phyloP scores from a whole-genome alignment of 106 monocot species.

The Phalaenopsis aphrodite region DNA sequence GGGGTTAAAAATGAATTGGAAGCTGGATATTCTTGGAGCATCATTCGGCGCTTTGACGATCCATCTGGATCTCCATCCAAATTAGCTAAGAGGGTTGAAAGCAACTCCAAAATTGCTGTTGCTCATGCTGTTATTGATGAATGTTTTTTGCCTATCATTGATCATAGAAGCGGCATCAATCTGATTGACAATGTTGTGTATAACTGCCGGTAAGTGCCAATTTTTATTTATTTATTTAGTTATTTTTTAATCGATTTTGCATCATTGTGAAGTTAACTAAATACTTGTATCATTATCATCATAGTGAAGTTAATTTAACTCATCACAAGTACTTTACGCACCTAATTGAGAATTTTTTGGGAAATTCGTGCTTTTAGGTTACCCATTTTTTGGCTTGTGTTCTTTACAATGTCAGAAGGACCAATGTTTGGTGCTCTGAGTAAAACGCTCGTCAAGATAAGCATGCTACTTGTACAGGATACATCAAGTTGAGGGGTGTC shows the following conservation, averaged over 20 bases:
- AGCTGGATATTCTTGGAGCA: slow-evolving; percentile 70
- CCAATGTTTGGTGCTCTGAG: too few relatives aligned
- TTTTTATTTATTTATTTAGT: slow-evolving; percentile 1
- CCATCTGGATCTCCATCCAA: slow-evolving; percentile 9
- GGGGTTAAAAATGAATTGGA: slow-evolving; percentile 60
- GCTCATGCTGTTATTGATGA: slow-evolving; percentile 74
- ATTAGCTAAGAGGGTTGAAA: slow-evolving; percentile 36
- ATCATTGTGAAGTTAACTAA: not conserved
- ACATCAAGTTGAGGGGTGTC: too few relatives aligned
- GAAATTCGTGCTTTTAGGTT: not conserved
- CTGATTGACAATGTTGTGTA: slow-evolving; percentile 78
- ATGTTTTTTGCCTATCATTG: slow-evolving; percentile 76
- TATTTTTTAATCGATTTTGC: not conserved
- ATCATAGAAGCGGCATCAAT: slow-evolving; percentile 78
- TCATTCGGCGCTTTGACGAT: slow-evolving; percentile 52
- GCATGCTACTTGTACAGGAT: too few relatives aligned
- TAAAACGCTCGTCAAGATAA: too few relatives aligned
- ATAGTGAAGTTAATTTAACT: not conserved
- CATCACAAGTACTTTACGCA: not conserved
- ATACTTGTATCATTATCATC: not conserved
- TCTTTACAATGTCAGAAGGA: too few relatives aligned
- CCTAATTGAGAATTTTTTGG: not conserved
- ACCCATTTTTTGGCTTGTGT: too few relatives aligned
- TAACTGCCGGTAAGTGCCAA: slow-evolving; percentile 54
- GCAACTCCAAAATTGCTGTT: slow-evolving; percentile 86